Evolutionary conservation across 257 asterid species (phyloP).

Genomic region (Paraleonurus japonicus): DNA sequence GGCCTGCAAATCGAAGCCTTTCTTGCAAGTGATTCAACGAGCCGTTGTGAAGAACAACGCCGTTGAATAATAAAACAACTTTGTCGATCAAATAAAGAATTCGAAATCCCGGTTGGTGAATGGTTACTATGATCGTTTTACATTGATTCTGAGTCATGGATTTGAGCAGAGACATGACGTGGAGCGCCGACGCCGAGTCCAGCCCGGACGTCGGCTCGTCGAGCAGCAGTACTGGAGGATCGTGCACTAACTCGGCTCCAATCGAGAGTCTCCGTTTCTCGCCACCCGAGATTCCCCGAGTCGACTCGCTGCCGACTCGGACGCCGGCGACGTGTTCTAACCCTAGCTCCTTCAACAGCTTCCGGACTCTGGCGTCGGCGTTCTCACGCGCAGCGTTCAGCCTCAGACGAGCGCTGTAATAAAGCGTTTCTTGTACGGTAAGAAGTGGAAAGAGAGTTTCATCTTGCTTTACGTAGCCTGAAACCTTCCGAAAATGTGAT

Average conservation of each 20-base stretch:
- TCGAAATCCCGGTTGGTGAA: constrained; percentile 81
- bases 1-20: constrained; percentile 41
- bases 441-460: constrained; percentile 76
- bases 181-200: constrained; percentile 74
- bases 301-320: constrained; percentile 55
- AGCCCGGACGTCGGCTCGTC: constrained; percentile 93
- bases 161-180: constrained; percentile 49
- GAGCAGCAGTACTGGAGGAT: constrained; percentile 66
- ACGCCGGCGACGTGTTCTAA: constrained; percentile 45
- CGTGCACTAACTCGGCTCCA: constrained; percentile 71
- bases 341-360: constrained; percentile 61
- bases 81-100: constrained; percentile 66
- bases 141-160: constrained; percentile 56
- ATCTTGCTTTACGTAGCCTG: constrained; percentile 75
- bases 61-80: constrained; percentile 54
- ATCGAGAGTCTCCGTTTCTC: constrained; percentile 78
- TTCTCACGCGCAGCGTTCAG: constrained; percentile 22
- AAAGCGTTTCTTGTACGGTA: constrained; percentile 67
- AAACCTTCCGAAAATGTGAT: constrained; percentile 41
- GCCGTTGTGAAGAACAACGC: constrained; percentile 61
- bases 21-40: constrained; percentile 54
- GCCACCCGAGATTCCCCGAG: constrained; percentile 69
- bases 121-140: constrained; percentile 63
- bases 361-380: constrained; percentile 30
- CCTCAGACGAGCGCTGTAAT: constrained; percentile 69